phyloP scores from a whole-genome alignment of 2,329 filamentous ascomycete genomes.

The Ilyonectria sp. region DNA sequence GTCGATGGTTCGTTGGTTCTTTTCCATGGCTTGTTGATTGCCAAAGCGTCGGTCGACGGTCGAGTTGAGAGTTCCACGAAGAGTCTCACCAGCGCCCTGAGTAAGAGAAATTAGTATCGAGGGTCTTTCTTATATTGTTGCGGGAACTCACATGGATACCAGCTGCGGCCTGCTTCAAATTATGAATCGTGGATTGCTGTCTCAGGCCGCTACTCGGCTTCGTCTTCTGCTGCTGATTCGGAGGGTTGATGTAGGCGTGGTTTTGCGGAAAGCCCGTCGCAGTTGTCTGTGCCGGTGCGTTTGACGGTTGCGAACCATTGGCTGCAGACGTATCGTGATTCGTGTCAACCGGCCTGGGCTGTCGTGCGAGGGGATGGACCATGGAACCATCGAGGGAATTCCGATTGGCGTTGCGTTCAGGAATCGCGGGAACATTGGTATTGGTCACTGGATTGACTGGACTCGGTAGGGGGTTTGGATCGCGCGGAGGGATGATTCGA shows the following conservation, averaged over 20 bases:
- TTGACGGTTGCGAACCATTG: constrained; percentile 36
- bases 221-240: constrained; percentile 8
- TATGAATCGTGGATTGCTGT: constrained; percentile 39
- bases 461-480: constrained; percentile 26
- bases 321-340: constrained; percentile 1
- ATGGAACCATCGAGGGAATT: constrained; percentile 8
- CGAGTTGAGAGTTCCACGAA: constrained; percentile 45
- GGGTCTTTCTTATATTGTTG: accelerated
- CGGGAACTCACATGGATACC: constrained; percentile 39
- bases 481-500: constrained; percentile 41
- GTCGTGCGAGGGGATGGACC: constrained; percentile 24
- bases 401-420: constrained; percentile 34
- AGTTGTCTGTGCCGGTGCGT: neutral
- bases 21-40: neutral
- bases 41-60: constrained; percentile 42
- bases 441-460: constrained; percentile 17
- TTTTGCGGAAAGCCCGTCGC: constrained; percentile 7
- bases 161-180: constrained; percentile 42
- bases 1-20: constrained; percentile 31
- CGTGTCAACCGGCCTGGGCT: constrained; percentile 5
- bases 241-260: neutral
- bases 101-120: neutral
- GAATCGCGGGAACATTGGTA: constrained; percentile 32
- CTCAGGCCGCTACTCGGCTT: neutral
- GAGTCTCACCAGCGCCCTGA: constrained; percentile 45